phyloP scores from a whole-genome alignment of 352 stramenopile genomes.

The Pythium oligandrum region DNA sequence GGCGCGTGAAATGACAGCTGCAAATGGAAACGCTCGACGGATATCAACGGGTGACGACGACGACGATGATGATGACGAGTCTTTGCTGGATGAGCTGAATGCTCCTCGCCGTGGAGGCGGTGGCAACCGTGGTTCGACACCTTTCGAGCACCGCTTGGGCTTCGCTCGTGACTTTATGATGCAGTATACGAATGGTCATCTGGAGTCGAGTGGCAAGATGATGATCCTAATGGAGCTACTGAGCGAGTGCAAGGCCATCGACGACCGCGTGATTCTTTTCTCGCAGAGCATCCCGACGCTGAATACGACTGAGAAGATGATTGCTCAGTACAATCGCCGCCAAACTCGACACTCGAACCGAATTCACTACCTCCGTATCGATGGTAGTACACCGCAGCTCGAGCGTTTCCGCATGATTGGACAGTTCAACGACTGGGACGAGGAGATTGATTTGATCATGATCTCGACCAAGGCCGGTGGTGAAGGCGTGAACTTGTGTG shows the following conservation, averaged over 20 bases:
- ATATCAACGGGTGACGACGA: constrained; percentile 18
- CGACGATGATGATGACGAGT: constrained; percentile 26
- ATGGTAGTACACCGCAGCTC: constrained; percentile 73
- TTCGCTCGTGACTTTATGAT: constrained; percentile 66
- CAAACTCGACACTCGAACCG: constrained; percentile 41
- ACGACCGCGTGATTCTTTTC: constrained; percentile 86
- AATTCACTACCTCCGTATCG: constrained; percentile 71
- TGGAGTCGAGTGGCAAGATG: constrained; percentile 85
- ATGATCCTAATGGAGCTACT: constrained; percentile 82
- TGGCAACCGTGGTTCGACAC: not conserved
- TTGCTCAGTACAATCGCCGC: constrained; percentile 52
- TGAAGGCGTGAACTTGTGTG: constrained; percentile 87
- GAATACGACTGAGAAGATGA: constrained; percentile 72
- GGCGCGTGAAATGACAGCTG: constrained; percentile 1
- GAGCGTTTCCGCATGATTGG: constrained; percentile 77
- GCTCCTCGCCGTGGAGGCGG: not conserved
- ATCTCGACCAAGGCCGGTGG: constrained; percentile 86
- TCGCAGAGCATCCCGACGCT: constrained; percentile 87
- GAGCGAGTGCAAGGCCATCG: constrained; percentile 52
- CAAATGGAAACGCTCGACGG: not conserved
- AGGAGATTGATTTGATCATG: constrained; percentile 81
- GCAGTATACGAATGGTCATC: constrained; percentile 42
- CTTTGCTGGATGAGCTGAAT: constrained; percentile 36
- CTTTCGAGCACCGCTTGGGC: constrained; percentile 47
- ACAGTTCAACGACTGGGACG: constrained; percentile 79